Evolutionary conservation across 2,329 filamentous ascomycete species (phyloP).

Genomic region (Talaromyces albobiverticillius): DNA sequence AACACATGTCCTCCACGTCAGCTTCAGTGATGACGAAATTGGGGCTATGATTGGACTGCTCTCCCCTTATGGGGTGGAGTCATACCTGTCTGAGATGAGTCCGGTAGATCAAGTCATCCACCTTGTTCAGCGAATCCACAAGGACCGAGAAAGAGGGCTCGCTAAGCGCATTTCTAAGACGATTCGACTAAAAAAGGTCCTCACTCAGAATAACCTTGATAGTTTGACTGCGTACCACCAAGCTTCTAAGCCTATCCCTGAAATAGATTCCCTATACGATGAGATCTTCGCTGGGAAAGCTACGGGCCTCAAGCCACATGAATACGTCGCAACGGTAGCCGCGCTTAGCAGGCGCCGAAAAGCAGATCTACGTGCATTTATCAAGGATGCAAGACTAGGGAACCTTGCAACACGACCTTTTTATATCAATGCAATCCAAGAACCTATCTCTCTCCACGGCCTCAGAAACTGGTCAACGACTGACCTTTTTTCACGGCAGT

Average conservation of each 20-base stretch:
- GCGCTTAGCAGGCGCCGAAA: slow-evolving; percentile 18
- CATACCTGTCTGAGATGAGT: slow-evolving; percentile 16
- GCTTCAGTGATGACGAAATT: slow-evolving; percentile 25
- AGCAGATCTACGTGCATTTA: slow-evolving; percentile 22
- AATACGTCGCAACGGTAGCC: slow-evolving; percentile 13
- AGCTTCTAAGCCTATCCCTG: neutral
- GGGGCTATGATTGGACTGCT: slow-evolving; percentile 20
- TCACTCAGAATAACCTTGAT: slow-evolving; percentile 11
- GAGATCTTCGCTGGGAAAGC: slow-evolving; percentile 4
- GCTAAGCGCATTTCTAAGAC: slow-evolving; percentile 14
- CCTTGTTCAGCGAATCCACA: slow-evolving; percentile 12
- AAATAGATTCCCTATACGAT: slow-evolving; percentile 7
- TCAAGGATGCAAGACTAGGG: slow-evolving; percentile 21
- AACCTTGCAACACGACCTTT: slow-evolving; percentile 19
- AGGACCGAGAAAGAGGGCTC: slow-evolving; percentile 1
- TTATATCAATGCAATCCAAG: slow-evolving; percentile 12
- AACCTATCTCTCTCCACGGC: neutral
- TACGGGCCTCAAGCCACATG: slow-evolving; percentile 3
- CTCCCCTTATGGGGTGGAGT: slow-evolving; percentile 14
- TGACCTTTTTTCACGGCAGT: slow-evolving; percentile 17
- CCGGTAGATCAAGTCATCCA: slow-evolving; percentile 22
- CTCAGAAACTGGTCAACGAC: neutral
- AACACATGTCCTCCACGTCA: slow-evolving; percentile 23
- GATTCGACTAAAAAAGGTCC: slow-evolving; percentile 12
- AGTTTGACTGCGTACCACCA: slow-evolving; percentile 14